Percentiles rank a stretch among this genome's conserved stretches.
These are phyloP conservation scores for Talaromyces sp. DNA, from an alignment of 2,329 filamentous ascomycete genomes.

Conservation along the genomic window DNA sequence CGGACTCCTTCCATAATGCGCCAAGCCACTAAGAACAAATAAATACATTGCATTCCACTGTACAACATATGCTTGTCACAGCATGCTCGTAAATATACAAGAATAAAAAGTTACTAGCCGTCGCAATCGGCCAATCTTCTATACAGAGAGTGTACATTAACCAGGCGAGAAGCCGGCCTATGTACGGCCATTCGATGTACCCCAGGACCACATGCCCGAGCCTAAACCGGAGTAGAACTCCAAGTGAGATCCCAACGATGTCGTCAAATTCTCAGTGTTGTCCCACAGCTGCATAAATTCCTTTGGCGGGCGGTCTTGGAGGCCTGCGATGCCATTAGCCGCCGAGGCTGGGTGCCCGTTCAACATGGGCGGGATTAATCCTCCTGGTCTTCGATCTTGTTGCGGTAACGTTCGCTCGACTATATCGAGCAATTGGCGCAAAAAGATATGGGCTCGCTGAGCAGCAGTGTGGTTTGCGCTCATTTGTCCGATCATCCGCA, in stretches of 20 bases:
- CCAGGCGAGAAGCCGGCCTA: background rate
- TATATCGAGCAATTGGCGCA: constrained; percentile 10
- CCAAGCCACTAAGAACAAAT: background rate
- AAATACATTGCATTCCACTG: background rate
- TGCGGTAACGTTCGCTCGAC: constrained; percentile 7
- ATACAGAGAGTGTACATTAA: background rate
- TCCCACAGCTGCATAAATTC: constrained; percentile 13
- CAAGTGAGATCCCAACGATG: constrained; percentile 9
- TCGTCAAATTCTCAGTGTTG: constrained; percentile 8
- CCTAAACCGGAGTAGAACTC: constrained; percentile 9
- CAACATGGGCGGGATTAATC: background rate
- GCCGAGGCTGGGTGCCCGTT: background rate
- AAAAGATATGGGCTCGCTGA: constrained; percentile 10
- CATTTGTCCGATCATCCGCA: constrained; percentile 13
- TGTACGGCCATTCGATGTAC: background rate
- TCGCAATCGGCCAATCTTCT: background rate
- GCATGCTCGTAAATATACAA: background rate
- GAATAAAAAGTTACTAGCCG: background rate
- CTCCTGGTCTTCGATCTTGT: background rate
- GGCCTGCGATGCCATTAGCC: background rate
- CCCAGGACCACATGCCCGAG: constrained; percentile 12
- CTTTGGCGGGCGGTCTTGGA: background rate
- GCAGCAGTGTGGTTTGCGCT: constrained; percentile 12
- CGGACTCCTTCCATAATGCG: background rate
- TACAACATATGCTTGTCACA: background rate